These are phyloP conservation scores for Rhynchospora breviuscula DNA, from an alignment of 176 grass and related monocot genomes.

Conservation along the genomic window DNA sequence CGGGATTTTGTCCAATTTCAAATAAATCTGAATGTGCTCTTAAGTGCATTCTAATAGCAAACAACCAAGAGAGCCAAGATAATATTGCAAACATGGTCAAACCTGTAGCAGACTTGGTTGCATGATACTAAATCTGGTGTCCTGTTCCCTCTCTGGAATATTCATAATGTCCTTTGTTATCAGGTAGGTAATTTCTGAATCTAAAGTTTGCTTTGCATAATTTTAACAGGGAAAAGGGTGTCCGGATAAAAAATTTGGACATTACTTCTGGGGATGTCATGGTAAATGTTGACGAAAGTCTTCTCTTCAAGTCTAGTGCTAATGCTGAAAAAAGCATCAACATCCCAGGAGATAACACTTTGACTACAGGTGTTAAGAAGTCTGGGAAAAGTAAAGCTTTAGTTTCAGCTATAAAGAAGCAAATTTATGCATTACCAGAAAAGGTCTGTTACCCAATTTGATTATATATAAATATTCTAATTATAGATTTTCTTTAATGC, in stretches of 20 bases:
- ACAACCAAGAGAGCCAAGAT: neutral
- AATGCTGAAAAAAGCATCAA: conserved; percentile 28
- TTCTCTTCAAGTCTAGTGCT: conserved; percentile 46
- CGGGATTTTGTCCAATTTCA: neutral
- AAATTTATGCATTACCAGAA: conserved; percentile 71
- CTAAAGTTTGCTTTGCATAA: conserved; percentile 24
- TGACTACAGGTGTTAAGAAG: conserved; percentile 31
- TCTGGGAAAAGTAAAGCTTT: conserved; percentile 54
- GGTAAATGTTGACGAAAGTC: conserved; percentile 63
- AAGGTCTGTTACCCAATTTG: conserved; percentile 63
- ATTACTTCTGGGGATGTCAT: conserved; percentile 72
- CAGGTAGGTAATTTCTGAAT: conserved; percentile 17
- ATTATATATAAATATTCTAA: neutral
- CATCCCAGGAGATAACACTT: conserved; percentile 27
- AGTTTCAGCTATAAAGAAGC: conserved; percentile 63
- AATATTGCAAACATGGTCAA: neutral
- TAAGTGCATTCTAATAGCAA: neutral
- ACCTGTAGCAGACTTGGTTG: neutral
- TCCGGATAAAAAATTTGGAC: conserved; percentile 75
- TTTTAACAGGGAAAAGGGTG: conserved; percentile 79
- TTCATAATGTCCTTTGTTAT: conserved; percentile 27
- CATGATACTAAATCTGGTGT: neutral
- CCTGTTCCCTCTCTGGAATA: neutral
- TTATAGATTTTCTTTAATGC: neutral
- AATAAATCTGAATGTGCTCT: neutral